A percentile compares a stretch with the other conserved stretches of the same genome.
Conservation (phyloP, 2,329 filamentous ascomycete genomes). For the Fusarium coicis region DNA sequence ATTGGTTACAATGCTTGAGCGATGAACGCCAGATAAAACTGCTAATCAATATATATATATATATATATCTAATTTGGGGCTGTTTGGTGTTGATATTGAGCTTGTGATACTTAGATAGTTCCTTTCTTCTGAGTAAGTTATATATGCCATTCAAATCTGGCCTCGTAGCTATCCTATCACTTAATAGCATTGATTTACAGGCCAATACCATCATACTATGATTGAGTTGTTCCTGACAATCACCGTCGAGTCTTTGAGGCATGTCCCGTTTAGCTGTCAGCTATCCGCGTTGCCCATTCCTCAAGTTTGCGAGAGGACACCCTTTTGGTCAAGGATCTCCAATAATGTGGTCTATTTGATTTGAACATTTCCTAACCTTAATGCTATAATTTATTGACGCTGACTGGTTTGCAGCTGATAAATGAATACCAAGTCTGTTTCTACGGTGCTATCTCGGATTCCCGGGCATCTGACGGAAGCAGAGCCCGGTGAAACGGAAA, state of each 20-base stretch:
- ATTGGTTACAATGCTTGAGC: fast-evolving
- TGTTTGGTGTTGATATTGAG: too few relatives aligned
- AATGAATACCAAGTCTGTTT: not conserved
- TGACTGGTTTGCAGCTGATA: too few relatives aligned
- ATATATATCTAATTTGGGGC: too few relatives aligned
- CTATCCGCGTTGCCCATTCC: not conserved
- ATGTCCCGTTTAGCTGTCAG: not conserved
- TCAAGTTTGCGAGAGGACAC: not conserved
- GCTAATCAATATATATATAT: not conserved
- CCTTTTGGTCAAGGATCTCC: not conserved
- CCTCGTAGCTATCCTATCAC: fast-evolving
- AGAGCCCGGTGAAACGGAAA: not conserved
- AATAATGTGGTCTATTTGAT: not conserved
- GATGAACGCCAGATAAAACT: fast-evolving
- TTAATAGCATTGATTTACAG: fast-evolving
- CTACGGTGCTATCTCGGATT: not conserved
- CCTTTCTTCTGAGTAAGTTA: not conserved
- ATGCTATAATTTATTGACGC: not conserved
- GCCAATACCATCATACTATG: fast-evolving
- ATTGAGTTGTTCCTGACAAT: not conserved
- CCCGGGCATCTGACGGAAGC: not conserved
- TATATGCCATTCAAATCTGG: not conserved
- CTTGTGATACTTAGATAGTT: not conserved
- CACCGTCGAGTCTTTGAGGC: fast-evolving
- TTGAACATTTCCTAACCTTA: not conserved